Conservation (phyloP, 345 rosid species). For the Brassica rapa region DNA sequence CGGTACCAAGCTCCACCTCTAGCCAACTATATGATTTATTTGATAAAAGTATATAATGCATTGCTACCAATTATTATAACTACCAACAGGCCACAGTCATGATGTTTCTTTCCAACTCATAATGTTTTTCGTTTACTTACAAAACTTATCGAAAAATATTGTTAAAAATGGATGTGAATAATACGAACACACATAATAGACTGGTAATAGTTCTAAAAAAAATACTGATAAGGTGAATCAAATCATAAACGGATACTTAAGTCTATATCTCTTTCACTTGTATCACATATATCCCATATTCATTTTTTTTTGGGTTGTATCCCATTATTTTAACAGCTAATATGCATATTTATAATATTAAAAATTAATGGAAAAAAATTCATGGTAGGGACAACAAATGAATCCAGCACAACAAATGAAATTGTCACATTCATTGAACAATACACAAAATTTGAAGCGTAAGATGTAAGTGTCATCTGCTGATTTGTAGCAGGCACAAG, state of each 20-base stretch:
- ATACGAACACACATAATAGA: background rate
- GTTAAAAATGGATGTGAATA: background rate
- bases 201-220: too few species aligned
- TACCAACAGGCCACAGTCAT: constrained; percentile 6
- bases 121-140: background rate
- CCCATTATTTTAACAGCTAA: background rate
- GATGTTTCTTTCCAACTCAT: background rate
- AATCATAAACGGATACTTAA: background rate
- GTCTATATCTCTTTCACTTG: background rate
- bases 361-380: background rate
- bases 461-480: constrained; percentile 31
- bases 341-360: background rate
- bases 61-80: constrained; percentile 22
- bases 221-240: background rate
- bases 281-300: background rate
- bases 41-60: background rate
- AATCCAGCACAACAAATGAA: constrained; percentile 19
- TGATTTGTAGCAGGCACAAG: constrained; percentile 36
- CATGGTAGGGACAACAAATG: constrained; percentile 20
- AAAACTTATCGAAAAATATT: background rate
- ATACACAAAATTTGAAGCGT: constrained; percentile 11
- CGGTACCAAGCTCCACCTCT: constrained; percentile 38
- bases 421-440: constrained; percentile 29
- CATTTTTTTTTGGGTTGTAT: background rate
- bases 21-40: constrained; percentile 6